Conservation (phyloP, 192 early-diverging fungal species). For the Endogone sp. region DNA sequence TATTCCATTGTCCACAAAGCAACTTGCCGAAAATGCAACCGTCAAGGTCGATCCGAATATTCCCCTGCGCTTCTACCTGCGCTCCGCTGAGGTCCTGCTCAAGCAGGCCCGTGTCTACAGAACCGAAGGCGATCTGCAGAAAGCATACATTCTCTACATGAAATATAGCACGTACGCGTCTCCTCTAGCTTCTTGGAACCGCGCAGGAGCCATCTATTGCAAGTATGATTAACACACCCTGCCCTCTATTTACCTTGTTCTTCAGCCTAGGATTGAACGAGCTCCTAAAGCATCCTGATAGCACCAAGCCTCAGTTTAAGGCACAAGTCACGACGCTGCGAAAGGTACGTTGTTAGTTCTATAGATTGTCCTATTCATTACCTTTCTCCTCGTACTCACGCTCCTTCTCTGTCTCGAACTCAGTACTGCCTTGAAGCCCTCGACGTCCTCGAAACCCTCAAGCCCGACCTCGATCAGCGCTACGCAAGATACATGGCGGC, state of each 20-base stretch:
- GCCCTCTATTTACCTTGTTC: no score
- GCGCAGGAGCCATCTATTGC: no score
- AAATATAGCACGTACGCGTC: conserved; percentile 51
- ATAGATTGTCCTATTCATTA: no score
- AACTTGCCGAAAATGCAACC: conserved; percentile 27
- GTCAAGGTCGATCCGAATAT: conserved; percentile 26
- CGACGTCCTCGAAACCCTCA: conserved; percentile 48
- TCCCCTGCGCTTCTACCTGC: conserved; percentile 41
- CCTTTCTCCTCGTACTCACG: no score
- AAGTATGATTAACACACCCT: no score
- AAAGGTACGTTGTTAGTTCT: conserved; percentile 12
- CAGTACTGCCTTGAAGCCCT: conserved; percentile 50
- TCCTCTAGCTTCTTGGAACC: no score
- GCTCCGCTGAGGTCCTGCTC: conserved; percentile 37
- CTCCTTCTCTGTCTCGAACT: conserved; percentile 2
- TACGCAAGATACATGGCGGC: conserved; percentile 43
- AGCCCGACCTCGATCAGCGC: conserved; percentile 49
- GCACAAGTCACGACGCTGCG: conserved; percentile 8
- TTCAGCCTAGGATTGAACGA: conserved; percentile 54
- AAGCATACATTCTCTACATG: conserved; percentile 70
- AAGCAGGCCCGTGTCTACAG: conserved; percentile 54
- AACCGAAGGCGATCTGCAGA: conserved; percentile 60
- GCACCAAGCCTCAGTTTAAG: conserved; percentile 43
- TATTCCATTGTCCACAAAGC: neutral
- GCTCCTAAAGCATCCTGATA: conserved; percentile 54